phyloP scores from a whole-genome alignment of 2,329 filamentous ascomycete genomes.

The Claviceps digitariae region DNA sequence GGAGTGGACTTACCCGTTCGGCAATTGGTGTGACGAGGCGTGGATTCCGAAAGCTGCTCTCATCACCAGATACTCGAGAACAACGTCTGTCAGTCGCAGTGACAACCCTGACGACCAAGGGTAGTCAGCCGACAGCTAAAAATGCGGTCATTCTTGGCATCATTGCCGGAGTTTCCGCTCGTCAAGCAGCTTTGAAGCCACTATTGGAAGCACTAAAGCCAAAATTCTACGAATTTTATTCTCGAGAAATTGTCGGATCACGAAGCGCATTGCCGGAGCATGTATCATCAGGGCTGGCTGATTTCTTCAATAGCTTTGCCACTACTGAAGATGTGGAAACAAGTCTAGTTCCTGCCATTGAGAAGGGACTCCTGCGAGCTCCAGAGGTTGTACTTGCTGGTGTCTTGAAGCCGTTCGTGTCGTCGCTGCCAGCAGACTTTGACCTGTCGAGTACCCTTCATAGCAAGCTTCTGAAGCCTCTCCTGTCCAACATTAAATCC shows the following conservation, averaged over 20 bases:
- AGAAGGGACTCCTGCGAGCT: slow-evolving; percentile 77
- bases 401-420: slow-evolving; percentile 59
- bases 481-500: slow-evolving; percentile 85
- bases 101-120: slow-evolving; percentile 54
- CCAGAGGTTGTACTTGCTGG: slow-evolving; percentile 81
- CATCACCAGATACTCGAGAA: slow-evolving; percentile 38
- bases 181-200: slow-evolving; percentile 49
- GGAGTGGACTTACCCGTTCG: slow-evolving; percentile 53
- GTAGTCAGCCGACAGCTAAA: slow-evolving; percentile 46
- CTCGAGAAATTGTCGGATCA: slow-evolving; percentile 73
- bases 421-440: slow-evolving; percentile 52
- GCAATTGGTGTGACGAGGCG: slow-evolving; percentile 67
- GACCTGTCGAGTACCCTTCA: slow-evolving; percentile 67
- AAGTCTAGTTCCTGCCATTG: slow-evolving; percentile 66
- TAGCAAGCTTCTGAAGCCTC: slow-evolving; percentile 64
- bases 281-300: slow-evolving; percentile 56
- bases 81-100: slow-evolving; percentile 52
- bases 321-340: slow-evolving; percentile 60
- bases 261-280: slow-evolving; percentile 57
- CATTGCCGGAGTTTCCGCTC: slow-evolving; percentile 72
- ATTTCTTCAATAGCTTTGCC: slow-evolving; percentile 72
- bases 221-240: slow-evolving; percentile 69
- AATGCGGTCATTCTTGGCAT: slow-evolving; percentile 72
- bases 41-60: slow-evolving; percentile 62
- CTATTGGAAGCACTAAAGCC: slow-evolving; percentile 52